A percentile compares a stretch with the other conserved stretches of the same genome.
Conservation (phyloP, 2,329 filamentous ascomycete species). For the Diaporthe helianthi region DNA sequence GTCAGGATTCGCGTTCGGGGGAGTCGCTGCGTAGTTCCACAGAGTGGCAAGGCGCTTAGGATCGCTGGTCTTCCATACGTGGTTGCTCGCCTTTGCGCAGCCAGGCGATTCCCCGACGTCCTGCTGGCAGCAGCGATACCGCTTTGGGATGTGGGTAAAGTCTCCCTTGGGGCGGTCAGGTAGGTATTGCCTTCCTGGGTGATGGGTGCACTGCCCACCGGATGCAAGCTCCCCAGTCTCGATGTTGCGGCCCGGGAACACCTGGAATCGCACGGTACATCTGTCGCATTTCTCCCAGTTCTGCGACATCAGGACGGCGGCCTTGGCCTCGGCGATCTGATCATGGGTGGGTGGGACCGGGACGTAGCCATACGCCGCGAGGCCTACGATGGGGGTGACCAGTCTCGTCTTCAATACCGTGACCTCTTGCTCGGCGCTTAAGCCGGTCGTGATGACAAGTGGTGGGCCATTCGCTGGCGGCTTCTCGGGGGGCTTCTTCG, state of each 20-base stretch:
- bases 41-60: slow-evolving; percentile 77
- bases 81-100: slow-evolving; percentile 73
- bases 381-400: slow-evolving; percentile 65
- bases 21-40: slow-evolving; percentile 82
- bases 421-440: slow-evolving; percentile 73
- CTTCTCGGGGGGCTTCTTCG: slow-evolving; percentile 43
- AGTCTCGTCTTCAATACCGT: slow-evolving; percentile 64
- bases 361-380: slow-evolving; percentile 80
- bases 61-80: slow-evolving; percentile 88
- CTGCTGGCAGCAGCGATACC: slow-evolving; percentile 82
- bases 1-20: slow-evolving; percentile 62
- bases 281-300: slow-evolving; percentile 91
- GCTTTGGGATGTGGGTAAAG: slow-evolving; percentile 63
- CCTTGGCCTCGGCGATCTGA: slow-evolving; percentile 70
- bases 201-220: slow-evolving; percentile 80
- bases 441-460: slow-evolving; percentile 70
- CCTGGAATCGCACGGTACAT: slow-evolving; percentile 85
- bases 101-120: slow-evolving; percentile 74
- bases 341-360: slow-evolving; percentile 67
- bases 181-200: slow-evolving; percentile 75
- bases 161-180: slow-evolving; percentile 64
- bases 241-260: slow-evolving; percentile 84
- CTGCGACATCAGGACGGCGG: slow-evolving; percentile 69
- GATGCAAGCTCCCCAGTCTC: slow-evolving; percentile 78
- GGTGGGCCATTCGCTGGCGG: slow-evolving; percentile 46